Evolutionary conservation across 345 rosid genomes (phyloP), one percentile per base, ranked within the genome.

Genomic region (Microthlaspi erraticum): DNA sequence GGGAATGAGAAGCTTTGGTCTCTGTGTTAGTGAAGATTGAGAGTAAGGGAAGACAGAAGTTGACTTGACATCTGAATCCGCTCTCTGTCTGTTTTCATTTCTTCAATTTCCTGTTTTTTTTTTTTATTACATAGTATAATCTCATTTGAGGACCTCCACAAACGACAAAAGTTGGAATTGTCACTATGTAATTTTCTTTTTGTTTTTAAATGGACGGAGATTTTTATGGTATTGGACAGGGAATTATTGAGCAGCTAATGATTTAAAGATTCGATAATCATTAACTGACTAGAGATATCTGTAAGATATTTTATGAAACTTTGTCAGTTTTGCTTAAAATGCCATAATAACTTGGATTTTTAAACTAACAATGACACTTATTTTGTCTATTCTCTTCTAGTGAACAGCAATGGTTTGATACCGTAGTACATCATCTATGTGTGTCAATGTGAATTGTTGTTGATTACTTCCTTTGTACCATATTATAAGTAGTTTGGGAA

Each of bases 1-100:
- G 5, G 3, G 14, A 67, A 4, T 5, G 44, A 52, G 11, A 20
- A 31, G 20, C 5, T 11, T 13, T 13, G 51, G 33, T 32, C 7
- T 60, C 7, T 60, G 41, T 68, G 38, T 57, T 13, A 58, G 58
- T 70, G 39, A 70, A 70, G 74, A 70, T 70, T 71, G 70, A 20
- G 49, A 72, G 70, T 64, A 70, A 72, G 64, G 9, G 37, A 14
- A 12, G 62, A 56, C 49, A 72, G 56, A 57, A 18, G 77, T 58
- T 66, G 66, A 65, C 71, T 73, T 73, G 60, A 57, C 77, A 73
- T 73, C 77, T 65, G 52, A 65, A 65, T 73, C 60, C 70, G 14
- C 49, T 57, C 71, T 65, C n/a, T 65, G 70, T 72, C 76, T 54
- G 5, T 34, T 54, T 56, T 60, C 67, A 45, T 57, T 26, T 45